Conservation (phyloP, 805 yeast species). For the Saccharomycopsis fodiens region DNA sequence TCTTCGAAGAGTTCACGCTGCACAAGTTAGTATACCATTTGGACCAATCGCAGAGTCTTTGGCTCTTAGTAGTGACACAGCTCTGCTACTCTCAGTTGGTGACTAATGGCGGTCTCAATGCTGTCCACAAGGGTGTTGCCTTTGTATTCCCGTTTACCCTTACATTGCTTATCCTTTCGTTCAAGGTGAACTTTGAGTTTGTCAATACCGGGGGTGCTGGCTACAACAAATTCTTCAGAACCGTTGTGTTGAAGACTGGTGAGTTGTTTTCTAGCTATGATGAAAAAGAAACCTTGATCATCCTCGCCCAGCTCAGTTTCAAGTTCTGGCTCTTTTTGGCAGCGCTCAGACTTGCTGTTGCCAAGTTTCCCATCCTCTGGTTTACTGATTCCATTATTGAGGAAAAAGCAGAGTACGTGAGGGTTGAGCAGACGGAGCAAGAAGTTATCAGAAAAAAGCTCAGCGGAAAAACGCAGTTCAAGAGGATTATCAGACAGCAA, state of each 20-base stretch:
- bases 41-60: conserved; percentile 3
- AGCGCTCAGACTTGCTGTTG: conserved; percentile 26
- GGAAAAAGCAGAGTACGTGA: conserved; percentile 1
- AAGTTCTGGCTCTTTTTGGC: conserved; percentile 28
- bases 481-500: conserved; percentile 1
- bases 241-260: conserved; percentile 7
- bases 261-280: conserved; percentile 13
- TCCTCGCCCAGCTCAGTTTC: conserved; percentile 31
- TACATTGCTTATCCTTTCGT: conserved; percentile 11
- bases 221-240: conserved; percentile 7
- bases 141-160: conserved; percentile 39
- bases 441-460: conserved; percentile 1
- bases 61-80: conserved; percentile 2
- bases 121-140: conserved; percentile 29
- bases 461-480: conserved; percentile 4
- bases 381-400: conserved; percentile 10
- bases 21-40: conserved; percentile 13
- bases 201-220: conserved; percentile 18
- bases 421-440: neutral
- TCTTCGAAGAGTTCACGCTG: conserved; percentile 23
- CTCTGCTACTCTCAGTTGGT: conserved; percentile 23
- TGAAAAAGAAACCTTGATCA: conserved; percentile 28
- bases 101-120: conserved; percentile 24
- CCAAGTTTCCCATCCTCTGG: conserved; percentile 13
- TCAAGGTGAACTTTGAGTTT: conserved; percentile 17